phyloP scores from a whole-genome alignment of 1,284 basidiomycete species.

The Pseudozyma sp. region DNA sequence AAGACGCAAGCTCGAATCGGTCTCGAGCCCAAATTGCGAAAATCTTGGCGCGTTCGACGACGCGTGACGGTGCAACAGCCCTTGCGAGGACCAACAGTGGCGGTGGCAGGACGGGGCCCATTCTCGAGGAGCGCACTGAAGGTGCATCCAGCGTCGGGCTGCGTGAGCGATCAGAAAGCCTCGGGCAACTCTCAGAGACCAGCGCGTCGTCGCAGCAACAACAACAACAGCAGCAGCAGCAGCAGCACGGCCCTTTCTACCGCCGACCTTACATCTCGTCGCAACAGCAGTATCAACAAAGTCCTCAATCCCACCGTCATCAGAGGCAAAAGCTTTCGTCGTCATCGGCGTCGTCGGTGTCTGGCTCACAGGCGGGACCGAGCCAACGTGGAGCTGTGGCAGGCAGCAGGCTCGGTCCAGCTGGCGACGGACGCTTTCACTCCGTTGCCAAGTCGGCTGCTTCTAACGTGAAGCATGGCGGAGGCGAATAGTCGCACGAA shows the following conservation, averaged over 20 bases:
- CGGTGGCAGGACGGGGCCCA: neutral
- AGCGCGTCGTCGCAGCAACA: constrained; percentile 20
- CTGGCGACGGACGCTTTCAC: constrained; percentile 9
- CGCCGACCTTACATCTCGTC: constrained; percentile 8
- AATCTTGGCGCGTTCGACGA: constrained; percentile 53
- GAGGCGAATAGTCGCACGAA: constrained; percentile 7
- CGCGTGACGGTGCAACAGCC: constrained; percentile 15
- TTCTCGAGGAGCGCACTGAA: constrained; percentile 12
- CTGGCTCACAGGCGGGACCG: constrained; percentile 7
- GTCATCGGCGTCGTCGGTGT: constrained; percentile 23
- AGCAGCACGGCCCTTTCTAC: constrained; percentile 4
- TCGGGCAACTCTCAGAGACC: constrained; percentile 28
- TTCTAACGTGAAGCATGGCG: constrained; percentile 18
- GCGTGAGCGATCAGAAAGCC: constrained; percentile 24
- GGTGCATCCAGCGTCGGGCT: constrained; percentile 1
- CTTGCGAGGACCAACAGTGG: constrained; percentile 14
- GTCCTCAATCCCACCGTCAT: constrained; percentile 10
- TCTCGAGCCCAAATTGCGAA: constrained; percentile 56
- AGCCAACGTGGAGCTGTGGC: neutral
- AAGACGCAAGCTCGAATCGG: constrained; percentile 20
- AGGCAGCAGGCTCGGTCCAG: neutral
- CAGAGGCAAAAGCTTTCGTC: constrained; percentile 26
- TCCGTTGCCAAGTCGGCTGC: constrained; percentile 19
- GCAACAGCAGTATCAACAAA: constrained; percentile 13
- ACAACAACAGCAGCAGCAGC: neutral